phyloP scores from a whole-genome alignment of 148 eudicot genomes.

The Rhododendron molle region DNA sequence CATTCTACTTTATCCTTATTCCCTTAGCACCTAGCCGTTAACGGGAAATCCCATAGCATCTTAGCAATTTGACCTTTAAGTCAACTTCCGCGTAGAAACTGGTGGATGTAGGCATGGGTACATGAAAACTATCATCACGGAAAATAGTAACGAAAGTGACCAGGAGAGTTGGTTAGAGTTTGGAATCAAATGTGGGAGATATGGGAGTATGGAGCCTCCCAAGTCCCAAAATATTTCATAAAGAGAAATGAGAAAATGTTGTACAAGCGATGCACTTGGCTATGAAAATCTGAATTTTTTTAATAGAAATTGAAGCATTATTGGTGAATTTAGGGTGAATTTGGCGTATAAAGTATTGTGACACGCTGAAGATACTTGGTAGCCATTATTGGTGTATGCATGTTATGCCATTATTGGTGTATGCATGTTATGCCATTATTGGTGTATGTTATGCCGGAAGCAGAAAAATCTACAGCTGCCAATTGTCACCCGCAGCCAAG shows the following conservation, averaged over 20 bases:
- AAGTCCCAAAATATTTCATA: neutral
- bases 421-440: too few species aligned
- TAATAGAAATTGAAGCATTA: too few species aligned
- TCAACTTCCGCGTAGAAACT: neutral
- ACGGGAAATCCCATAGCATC: neutral
- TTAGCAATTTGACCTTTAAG: neutral
- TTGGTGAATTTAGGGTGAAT: neutral
- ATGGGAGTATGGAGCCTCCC: neutral
- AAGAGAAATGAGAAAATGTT: neutral
- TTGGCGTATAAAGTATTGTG: too few species aligned
- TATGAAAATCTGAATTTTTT: too few species aligned
- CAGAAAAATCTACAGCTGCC: too few species aligned
- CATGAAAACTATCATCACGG: neutral
- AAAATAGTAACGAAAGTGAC: neutral
- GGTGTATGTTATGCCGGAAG: too few species aligned
- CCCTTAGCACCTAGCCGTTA: neutral
- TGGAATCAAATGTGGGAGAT: neutral
- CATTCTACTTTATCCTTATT: neutral
- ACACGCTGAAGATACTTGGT: too few species aligned
- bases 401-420: too few species aligned
- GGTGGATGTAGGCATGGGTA: neutral
- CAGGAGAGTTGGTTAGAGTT: neutral
- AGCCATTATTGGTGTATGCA: too few species aligned
- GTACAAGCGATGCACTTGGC: neutral
- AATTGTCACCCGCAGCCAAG: too few species aligned